Base-by-base conservation (phyloP, 2,329 filamentous ascomycete genomes). In the Paracoccidioides lutzii region DNA sequence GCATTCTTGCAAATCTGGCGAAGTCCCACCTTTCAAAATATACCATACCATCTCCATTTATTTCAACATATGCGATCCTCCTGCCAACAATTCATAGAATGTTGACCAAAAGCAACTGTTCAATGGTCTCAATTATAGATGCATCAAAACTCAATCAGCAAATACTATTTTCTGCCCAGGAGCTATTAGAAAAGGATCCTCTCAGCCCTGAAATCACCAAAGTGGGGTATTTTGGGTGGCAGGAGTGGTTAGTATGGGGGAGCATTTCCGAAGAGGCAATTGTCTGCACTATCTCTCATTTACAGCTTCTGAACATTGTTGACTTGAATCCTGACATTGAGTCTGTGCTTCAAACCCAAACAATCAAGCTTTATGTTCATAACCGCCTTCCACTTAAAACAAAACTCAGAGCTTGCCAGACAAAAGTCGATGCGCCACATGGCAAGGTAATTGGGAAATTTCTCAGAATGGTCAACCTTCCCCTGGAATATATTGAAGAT, bases 231-330 rank as follows among this genome's bases (percentile, higher is more conserved):
- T 44, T 42, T 7, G 68, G 67, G 0, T 41, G 49, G 0, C 66
- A 64, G 0, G 71, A 73, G 22, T 72, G 62, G 42, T 55, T 70
- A 0, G 56, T 72, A 0, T 73, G 71, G 71, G 65, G 67, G 0
- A 52, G 55, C 1, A 59, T 72, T 0, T 59, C 63, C 0, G 30
- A 57, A 0, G 22, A 59, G 2, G 66, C 68, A 2, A 69, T 73
- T 7, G 51, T 68, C 6, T 60, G 59, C 9, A 62, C 63, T 0
- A 65, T 71, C 12, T 59, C 64, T 1, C 61, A 68, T 0, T 58
- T 56, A 0, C 52, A 55, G 0, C 43, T 73, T 0, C 37, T 65
- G 6, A 6, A 53, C 1, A 62, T 68, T 22, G 57, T 60, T 2
- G 22, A 44, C 0, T 32, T 54, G 0, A 15, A 62, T 40, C 12